A percentile compares a stretch with the other conserved stretches of the same genome.
These are phyloP conservation scores for Nicotiana knightiana DNA, from an alignment of 257 asterid genomes.

Conservation along the genomic window DNA sequence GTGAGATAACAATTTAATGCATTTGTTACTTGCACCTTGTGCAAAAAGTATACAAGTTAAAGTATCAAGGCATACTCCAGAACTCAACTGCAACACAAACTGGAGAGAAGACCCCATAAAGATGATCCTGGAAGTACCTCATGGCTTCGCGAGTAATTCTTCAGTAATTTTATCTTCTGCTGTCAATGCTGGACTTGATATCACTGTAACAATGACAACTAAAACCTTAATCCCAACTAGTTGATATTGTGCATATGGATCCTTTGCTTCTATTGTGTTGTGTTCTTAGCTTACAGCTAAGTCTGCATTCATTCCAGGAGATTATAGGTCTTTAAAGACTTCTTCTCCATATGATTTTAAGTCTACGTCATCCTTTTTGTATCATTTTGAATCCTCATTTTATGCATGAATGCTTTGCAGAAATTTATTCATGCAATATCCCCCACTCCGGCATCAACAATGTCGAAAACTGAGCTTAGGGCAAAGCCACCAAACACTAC, in stretches of 20 bases:
- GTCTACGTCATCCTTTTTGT: background rate
- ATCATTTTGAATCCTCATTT: background rate
- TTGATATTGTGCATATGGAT: conserved; percentile 8
- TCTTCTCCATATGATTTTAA: background rate
- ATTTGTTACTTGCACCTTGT: background rate
- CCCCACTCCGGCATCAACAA: conserved; percentile 82
- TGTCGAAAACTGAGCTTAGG: conserved; percentile 68
- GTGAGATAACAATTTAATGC: background rate
- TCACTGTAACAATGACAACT: too few species aligned
- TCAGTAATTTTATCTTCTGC: conserved; percentile 47
- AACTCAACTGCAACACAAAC: background rate
- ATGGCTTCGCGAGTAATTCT: conserved; percentile 73
- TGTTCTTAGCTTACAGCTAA: background rate
- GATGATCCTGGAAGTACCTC: conserved; percentile 37
- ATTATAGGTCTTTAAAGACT: background rate
- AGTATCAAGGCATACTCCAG: background rate
- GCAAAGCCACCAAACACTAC: conserved; percentile 74
- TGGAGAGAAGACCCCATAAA: background rate
- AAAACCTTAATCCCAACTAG: background rate
- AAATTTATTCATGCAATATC: conserved; percentile 96
- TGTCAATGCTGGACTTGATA: background rate
- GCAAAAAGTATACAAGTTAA: background rate
- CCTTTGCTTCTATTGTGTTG: background rate
- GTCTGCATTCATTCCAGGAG: background rate
- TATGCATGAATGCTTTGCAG: conserved; percentile 32